Percentiles rank a stretch among this genome's conserved stretches.
Conservation (phyloP, 352 stramenopile genomes). For the Phytophthora sp. region DNA sequence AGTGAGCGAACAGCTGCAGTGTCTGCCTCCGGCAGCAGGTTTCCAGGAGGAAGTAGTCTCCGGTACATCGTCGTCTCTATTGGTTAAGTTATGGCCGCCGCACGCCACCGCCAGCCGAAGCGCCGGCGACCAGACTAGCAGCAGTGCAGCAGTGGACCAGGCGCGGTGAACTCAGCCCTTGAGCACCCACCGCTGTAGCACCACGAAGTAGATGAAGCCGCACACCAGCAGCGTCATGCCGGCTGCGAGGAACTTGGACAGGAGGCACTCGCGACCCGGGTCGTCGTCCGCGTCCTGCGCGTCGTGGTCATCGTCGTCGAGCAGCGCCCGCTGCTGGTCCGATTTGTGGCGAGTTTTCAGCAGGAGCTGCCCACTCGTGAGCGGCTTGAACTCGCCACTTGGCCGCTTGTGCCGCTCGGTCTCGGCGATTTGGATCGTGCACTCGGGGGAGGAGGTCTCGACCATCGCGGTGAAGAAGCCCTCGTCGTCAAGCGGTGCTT, state of each 20-base stretch:
- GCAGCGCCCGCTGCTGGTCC: slow-evolving; percentile 6
- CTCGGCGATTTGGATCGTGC: slow-evolving; percentile 16
- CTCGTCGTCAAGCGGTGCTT: neutral
- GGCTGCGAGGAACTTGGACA: slow-evolving; percentile 54
- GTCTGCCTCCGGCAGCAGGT: slow-evolving; percentile 16
- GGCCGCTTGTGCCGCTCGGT: slow-evolving; percentile 1
- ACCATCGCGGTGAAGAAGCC: slow-evolving; percentile 5
- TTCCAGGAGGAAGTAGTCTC: slow-evolving; percentile 8
- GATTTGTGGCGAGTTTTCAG: slow-evolving; percentile 18
- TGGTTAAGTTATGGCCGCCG: slow-evolving; percentile 18
- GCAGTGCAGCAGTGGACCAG: neutral
- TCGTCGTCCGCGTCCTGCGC: slow-evolving; percentile 16
- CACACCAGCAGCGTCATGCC: slow-evolving; percentile 42
- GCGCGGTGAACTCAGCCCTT: slow-evolving; percentile 10
- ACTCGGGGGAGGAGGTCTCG: slow-evolving; percentile 13
- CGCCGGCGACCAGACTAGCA: neutral
- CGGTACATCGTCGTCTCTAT: slow-evolving; percentile 9
- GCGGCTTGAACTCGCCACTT: slow-evolving; percentile 16
- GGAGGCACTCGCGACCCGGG: slow-evolving; percentile 41
- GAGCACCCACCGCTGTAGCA: slow-evolving; percentile 25
- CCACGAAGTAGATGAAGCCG: slow-evolving; percentile 57
- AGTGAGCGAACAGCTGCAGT: slow-evolving; percentile 13
- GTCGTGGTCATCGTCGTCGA: slow-evolving; percentile 13
- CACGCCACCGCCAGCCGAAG: slow-evolving; percentile 20
- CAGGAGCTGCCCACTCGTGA: slow-evolving; percentile 32